Evolutionary conservation across 306 rosid genomes (phyloP), one percentile per base, ranked within the genome.

Genomic region (Sphenostylis stenocarpa): DNA sequence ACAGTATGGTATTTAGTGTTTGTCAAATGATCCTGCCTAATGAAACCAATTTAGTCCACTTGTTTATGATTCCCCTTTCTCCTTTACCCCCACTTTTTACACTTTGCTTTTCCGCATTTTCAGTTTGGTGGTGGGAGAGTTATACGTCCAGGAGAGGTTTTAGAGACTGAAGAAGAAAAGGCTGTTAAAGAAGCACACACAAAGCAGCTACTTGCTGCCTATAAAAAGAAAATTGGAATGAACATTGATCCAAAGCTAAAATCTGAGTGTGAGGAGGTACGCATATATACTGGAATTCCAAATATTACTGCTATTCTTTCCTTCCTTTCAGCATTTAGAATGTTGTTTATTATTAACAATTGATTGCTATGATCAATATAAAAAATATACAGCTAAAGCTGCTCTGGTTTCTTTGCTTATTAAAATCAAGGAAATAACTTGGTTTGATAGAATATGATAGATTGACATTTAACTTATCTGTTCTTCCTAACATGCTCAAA

Each of bases 81-180:
- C 55, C 16, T 58, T 21, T 34, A 19, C 47, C 36, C 26, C n/a
- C 6, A 34, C 21, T 11, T 39, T 57, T 17, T 13, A 15, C 16
- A 4, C 23, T 81, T 44, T 7, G 29, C 1, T 77, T 66, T 39
- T 28, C 4, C 57, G 52, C 23, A 61, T 34, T 41, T 70, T 84
- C 80, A 91, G 97, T 94, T 81, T 83, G 98, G 98, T 34, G 98
- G 98, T 67, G 98, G 98, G 79, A 88, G 84, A 85, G 77, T 56
- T 52, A 77, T 91, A 80, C 90, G 82, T 68, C 96, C 98, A 1
- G 97, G 96, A 61, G 87, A 91, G 20, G 87, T 76, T 76, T 91
- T 91, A 29, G 96, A 94, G 87, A 87, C 93, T 3, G 90, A 70
- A 17, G 98, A 91, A 82, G 96, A 94, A 84, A 94, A 78, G n/a